These are phyloP conservation scores for Clonostachys byssicola DNA, from an alignment of 2,329 filamentous ascomycete genomes.

Conservation along the genomic window DNA sequence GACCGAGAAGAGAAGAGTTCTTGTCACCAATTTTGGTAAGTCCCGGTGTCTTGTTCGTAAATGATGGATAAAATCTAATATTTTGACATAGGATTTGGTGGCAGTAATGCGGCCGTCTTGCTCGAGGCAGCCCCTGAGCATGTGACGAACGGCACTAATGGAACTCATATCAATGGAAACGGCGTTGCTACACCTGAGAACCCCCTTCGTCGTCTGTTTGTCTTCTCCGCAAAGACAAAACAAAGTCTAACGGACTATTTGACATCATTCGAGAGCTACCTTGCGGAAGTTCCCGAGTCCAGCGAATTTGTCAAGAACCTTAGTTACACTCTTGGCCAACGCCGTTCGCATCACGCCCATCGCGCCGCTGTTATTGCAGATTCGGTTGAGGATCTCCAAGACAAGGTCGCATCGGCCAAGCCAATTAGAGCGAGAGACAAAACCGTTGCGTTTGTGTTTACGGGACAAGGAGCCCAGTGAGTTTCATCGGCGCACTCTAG, in stretches of 20 bases:
- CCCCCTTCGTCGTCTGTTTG: constrained; percentile 6
- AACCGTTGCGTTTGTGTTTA: constrained; percentile 11
- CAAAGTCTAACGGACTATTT: constrained; percentile 9
- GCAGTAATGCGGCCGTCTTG: constrained; percentile 25
- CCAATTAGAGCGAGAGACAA: constrained; percentile 5
- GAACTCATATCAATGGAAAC: not conserved
- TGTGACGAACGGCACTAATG: not conserved
- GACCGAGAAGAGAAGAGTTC: constrained; percentile 21
- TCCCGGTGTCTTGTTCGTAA: not conserved
- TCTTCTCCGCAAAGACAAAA: constrained; percentile 10
- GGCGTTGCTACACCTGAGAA: not conserved
- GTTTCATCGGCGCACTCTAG: not conserved
- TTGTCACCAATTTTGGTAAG: constrained; percentile 27
- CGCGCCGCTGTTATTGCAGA: constrained; percentile 9
- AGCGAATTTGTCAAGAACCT: constrained; percentile 22
- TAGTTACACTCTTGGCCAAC: constrained; percentile 10
- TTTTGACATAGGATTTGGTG: constrained; percentile 24
- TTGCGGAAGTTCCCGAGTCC: not conserved
- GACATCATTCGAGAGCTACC: constrained; percentile 12
- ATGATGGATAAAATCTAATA: constrained; percentile 8
- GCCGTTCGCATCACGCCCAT: constrained; percentile 7
- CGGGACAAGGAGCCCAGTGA: constrained; percentile 15
- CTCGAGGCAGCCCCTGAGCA: constrained; percentile 10
- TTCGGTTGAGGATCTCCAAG: constrained; percentile 33
- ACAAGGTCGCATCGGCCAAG: not conserved